These are phyloP conservation scores for Malassezia japonica DNA, from an alignment of 1,284 basidiomycete species.

Conservation along the genomic window DNA sequence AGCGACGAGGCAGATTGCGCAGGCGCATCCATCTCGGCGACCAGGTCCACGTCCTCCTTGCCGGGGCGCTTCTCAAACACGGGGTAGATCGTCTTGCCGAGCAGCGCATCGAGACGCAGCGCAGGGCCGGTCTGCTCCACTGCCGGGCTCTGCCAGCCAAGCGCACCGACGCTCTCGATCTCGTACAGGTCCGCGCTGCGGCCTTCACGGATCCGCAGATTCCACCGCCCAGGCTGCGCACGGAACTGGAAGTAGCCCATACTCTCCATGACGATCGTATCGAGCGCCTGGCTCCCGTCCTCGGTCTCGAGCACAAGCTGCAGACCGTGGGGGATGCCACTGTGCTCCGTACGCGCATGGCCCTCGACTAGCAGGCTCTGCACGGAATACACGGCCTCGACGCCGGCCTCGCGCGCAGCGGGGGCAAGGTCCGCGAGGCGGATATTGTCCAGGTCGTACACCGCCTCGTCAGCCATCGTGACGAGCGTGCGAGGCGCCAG, in stretches of 20 bases:
- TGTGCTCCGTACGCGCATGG: constrained; percentile 65
- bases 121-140: constrained; percentile 52
- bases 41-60: constrained; percentile 70
- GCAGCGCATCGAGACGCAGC: constrained; percentile 63
- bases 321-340: constrained; percentile 56
- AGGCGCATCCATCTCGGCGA: constrained; percentile 53
- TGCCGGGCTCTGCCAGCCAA: constrained; percentile 68
- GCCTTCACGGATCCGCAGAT: constrained; percentile 70
- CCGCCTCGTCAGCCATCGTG: constrained; percentile 73
- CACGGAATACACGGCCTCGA: constrained; percentile 75
- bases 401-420: constrained; percentile 51
- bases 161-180: constrained; percentile 62
- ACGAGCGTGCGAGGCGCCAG: constrained; percentile 85
- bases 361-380: constrained; percentile 89
- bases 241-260: constrained; percentile 94
- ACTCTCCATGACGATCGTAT: constrained; percentile 70
- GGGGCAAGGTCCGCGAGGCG: constrained; percentile 60
- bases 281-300: constrained; percentile 24
- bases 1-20: background rate
- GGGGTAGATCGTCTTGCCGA: constrained; percentile 79
- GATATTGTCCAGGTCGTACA: constrained; percentile 92
- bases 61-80: constrained; percentile 62
- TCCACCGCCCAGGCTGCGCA: constrained; percentile 76
- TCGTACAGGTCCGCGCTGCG: constrained; percentile 69
- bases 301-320: constrained; percentile 51